Conservation (phyloP, 345 rosid species). For the Ceriops decandra region DNA sequence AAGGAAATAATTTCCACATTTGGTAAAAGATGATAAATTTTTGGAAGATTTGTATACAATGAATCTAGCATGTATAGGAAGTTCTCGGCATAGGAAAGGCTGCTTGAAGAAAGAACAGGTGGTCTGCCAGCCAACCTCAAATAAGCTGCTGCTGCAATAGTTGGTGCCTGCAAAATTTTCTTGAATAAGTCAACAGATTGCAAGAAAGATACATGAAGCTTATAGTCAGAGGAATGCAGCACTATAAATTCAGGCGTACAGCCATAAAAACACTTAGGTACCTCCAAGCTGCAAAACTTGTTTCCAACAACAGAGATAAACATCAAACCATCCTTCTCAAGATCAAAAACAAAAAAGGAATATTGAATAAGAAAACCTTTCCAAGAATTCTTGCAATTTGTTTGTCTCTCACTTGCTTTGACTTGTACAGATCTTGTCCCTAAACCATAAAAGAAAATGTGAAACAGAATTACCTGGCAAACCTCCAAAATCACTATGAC, state of each 20-base stretch:
- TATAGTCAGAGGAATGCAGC: background rate
- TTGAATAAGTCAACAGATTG: background rate
- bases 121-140: slow-evolving; percentile 95
- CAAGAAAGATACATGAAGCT: background rate
- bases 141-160: slow-evolving; percentile 96
- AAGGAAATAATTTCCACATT: slow-evolving; percentile 2
- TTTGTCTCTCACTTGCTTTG: slow-evolving; percentile 86
- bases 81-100: slow-evolving; percentile 88
- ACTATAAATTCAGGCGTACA: background rate
- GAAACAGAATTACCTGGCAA: background rate
- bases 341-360: background rate
- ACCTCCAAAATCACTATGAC: background rate
- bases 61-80: slow-evolving; percentile 96
- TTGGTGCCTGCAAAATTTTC: slow-evolving; percentile 37
- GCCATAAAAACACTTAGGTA: no score
- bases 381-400: slow-evolving; percentile 92
- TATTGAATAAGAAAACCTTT: slow-evolving; percentile 49
- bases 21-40: background rate
- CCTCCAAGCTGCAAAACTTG: no score
- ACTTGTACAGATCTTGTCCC: slow-evolving; percentile 82
- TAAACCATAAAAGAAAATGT: slow-evolving; percentile 14
- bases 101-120: slow-evolving; percentile 87
- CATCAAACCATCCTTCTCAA: background rate
- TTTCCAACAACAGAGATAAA: background rate
- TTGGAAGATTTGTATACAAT: slow-evolving; percentile 41